Conservation (phyloP, 176 grass and related monocot genomes). For the Avena sativa region DNA sequence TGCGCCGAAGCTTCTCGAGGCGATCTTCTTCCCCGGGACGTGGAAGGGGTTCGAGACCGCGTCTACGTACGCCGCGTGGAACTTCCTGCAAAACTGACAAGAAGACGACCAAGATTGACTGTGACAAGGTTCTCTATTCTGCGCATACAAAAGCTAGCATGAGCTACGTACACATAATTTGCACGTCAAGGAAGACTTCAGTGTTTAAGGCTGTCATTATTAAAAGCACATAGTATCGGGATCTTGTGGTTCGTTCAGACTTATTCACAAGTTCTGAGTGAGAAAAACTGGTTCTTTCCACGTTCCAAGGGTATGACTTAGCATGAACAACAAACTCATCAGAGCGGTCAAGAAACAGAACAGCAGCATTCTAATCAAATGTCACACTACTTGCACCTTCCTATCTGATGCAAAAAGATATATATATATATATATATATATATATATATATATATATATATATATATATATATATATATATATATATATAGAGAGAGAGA, state of each 20-base stretch:
- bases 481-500: too few relatives aligned
- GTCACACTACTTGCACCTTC: background rate
- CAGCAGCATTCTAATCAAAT: background rate
- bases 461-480: too few relatives aligned
- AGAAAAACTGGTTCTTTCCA: background rate
- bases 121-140: background rate
- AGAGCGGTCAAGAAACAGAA: background rate
- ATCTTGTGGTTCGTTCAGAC: background rate
- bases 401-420: background rate
- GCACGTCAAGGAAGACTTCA: background rate
- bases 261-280: background rate
- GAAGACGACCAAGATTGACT: background rate
- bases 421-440: too few relatives aligned
- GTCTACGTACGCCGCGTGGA: slow-evolving; percentile 87
- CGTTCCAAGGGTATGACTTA: background rate
- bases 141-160: background rate
- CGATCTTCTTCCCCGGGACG: slow-evolving; percentile 96
- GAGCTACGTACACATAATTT: background rate
- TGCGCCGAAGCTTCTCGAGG: slow-evolving; percentile 83
- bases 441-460: too few relatives aligned
- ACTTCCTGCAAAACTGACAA: slow-evolving; percentile 97
- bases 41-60: slow-evolving; percentile 96
- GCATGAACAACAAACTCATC: background rate
- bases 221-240: background rate
- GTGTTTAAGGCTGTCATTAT: background rate